Base-by-base conservation (phyloP, 805 yeast species). In the Isabelozyma pseudorhagii region DNA sequence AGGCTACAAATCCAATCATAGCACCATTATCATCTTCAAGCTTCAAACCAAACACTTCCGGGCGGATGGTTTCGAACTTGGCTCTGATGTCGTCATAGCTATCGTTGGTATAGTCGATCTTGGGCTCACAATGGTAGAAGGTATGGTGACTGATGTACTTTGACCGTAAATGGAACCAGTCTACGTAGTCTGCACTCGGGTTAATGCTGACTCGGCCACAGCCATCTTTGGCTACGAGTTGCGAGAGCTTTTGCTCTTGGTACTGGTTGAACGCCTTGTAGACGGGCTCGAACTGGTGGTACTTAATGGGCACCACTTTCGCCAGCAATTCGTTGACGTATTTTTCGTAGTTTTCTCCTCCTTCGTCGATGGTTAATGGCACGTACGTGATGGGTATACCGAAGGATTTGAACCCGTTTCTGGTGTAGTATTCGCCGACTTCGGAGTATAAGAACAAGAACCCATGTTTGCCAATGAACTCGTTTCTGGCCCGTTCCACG, bases 141-240 rank as follows among this genome's bases (percentile, higher is more conserved):
- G 60, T 45, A 47, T 60, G 59, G 40, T 61, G 56, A 42, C 64
- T 52, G 25, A 62, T 48, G 49, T 54, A 72, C 48, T 74, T 74
- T 25, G 70, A 60, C 49, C 79, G 59, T 46, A 71, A 57, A 48
- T 74, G 79, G 52, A 71, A 72, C 79, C 79, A 74, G 58, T 74
- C 75, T 11, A 67, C 55, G 18, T 57, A 46, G 18, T 63, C 61
- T 5, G 66, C 52, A 7, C 58, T 50, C 1, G 75, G 73, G 13
- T 47, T 50, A 8, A 70, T 38, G n/a, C 70, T 38, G 5, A 72
- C 61, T 27, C 78, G 54, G 13, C 67, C 54, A 40, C 56, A 59
- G 29, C 65, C 67, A 52, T 74, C 78, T 2, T 49, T 50, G 8
- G 48, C 40, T 13, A 69, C 48, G 0, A 60, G 54, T 11, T 48